phyloP scores from a whole-genome alignment of 1,139 yeast species.

The Eremothecium cymbalariae region DNA sequence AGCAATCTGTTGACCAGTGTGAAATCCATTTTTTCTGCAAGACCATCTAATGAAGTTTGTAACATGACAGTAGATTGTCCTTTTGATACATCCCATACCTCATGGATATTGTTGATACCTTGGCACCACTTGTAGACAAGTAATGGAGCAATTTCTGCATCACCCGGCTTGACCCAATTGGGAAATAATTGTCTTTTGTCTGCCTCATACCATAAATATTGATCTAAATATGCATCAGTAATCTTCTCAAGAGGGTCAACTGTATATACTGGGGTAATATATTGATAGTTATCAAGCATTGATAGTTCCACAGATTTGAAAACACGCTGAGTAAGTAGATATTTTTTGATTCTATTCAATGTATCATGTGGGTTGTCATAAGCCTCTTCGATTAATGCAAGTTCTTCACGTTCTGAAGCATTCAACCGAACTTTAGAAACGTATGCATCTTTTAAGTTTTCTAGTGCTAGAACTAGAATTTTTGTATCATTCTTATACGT shows the following conservation, averaged over 20 bases:
- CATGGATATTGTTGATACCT: conserved; percentile 72
- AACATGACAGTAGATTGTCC: conserved; percentile 83
- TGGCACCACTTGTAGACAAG: conserved; percentile 92
- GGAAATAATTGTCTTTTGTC: conserved; percentile 85
- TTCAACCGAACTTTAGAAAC: conserved; percentile 79
- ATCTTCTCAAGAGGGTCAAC: conserved; percentile 91
- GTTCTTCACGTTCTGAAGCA: conserved; percentile 82
- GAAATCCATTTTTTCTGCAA: conserved; percentile 81
- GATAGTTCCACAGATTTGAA: conserved; percentile 84
- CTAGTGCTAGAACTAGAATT: conserved; percentile 78
- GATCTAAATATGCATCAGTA: conserved; percentile 93
- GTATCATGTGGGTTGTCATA: conserved; percentile 96
- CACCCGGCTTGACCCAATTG: conserved; percentile 93
- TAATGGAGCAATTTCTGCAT: conserved; percentile 86
- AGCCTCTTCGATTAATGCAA: conserved; percentile 90
- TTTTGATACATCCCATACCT: conserved; percentile 68
- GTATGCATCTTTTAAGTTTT: conserved; percentile 74
- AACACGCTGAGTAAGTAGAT: conserved; percentile 77
- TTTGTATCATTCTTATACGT: conserved; percentile 92
- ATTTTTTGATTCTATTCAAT: conserved; percentile 73
- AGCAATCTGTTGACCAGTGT: conserved; percentile 76
- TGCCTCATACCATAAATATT: conserved; percentile 93
- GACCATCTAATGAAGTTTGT: conserved; percentile 59
- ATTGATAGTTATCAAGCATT: conserved; percentile 87
- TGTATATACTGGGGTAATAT: conserved; percentile 75